Evolutionary conservation across 1,284 basidiomycete species (phyloP), one percentile per base, ranked within the genome.

Genomic region (Puccinia coronata): DNA sequence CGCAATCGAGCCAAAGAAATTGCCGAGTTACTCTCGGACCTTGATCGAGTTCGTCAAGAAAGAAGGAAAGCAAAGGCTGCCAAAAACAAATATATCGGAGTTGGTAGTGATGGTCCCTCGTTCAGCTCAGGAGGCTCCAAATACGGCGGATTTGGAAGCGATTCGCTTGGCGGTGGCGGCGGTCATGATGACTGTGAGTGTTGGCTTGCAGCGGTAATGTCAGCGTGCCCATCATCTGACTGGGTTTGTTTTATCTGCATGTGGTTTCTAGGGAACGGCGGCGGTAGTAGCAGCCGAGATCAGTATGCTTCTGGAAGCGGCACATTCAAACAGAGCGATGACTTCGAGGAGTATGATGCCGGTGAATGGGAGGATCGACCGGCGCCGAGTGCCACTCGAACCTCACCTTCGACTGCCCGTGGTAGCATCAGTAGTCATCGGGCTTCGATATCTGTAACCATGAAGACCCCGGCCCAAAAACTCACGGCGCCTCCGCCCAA

Each of bases 291-390:
- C 39, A 81, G 72, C 25, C 82, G 82, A 36, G 82, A 83, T 34
- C 70, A 72, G 67, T 82, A 82, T 63, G 65, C 80, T 61, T 76
- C 80, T 36, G 79, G 87, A 74, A 86, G 87, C 31, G 39, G 49
- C 57, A 55, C 77, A 81, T 73, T 83, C 82, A 82, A 90, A 59
- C 88, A 89, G 79, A 88, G 89, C 25, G 83, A 84, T 47, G 85
- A 84, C 63, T 96, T 91, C 84, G 96, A 98, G 84, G 96, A 98
- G 86, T 99, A 99, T 86, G 93, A 98, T 84, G 97, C 96, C 4
- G 96, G 97, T 0, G 97, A 97, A 80, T 94, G 95, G 85, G 97
- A 98, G 83, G 89, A 91, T 55, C 86, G 85, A 53, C 74, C 83
- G 23, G 61, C 80, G n/a, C 69, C 57, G 49, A 53, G 53, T n/a